Conservation (phyloP, 129 eudicot genomes). For the Flaveria sonorensis region DNA sequence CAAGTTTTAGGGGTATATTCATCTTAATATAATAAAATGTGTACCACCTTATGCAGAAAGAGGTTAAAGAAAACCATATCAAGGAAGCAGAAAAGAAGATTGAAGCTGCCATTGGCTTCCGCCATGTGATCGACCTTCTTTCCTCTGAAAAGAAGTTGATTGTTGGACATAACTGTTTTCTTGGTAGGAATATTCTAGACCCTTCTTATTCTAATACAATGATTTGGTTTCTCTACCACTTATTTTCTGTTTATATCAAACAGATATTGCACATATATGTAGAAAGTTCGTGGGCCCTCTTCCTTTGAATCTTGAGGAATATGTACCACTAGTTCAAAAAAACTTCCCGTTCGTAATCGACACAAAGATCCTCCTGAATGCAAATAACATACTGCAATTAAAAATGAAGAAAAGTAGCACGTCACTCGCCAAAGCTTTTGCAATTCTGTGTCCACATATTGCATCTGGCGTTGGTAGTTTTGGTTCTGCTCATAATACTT, state of each 20-base stretch:
- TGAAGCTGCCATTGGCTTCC: constrained; percentile 77
- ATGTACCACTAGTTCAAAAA: constrained; percentile 48
- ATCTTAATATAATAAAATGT: not conserved
- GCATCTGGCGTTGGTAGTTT: constrained; percentile 43
- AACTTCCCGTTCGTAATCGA: constrained; percentile 76
- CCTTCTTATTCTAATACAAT: not conserved
- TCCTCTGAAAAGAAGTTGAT: constrained; percentile 79
- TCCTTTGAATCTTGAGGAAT: constrained; percentile 74
- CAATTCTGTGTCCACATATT: constrained; percentile 69
- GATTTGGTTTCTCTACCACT: constrained; percentile 4
- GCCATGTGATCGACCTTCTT: constrained; percentile 92
- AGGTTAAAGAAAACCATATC: constrained; percentile 50
- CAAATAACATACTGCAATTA: constrained; percentile 38
- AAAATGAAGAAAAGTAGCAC: constrained; percentile 67
- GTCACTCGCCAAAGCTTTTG: constrained; percentile 79
- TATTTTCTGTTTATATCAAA: constrained; percentile 22
- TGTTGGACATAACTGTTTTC: constrained; percentile 97
- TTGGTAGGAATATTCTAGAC: constrained; percentile 50
- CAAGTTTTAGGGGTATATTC: not conserved
- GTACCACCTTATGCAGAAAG: constrained; percentile 49
- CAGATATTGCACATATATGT: constrained; percentile 92
- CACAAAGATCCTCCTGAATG: constrained; percentile 76
- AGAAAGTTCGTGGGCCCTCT: constrained; percentile 84
- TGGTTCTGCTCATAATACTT: constrained; percentile 37
- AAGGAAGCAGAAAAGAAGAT: constrained; percentile 64